A percentile compares a stretch with the other conserved stretches of the same genome.
phyloP scores from a whole-genome alignment of 1,284 basidiomycete genomes.

The Ustilago hordei region DNA sequence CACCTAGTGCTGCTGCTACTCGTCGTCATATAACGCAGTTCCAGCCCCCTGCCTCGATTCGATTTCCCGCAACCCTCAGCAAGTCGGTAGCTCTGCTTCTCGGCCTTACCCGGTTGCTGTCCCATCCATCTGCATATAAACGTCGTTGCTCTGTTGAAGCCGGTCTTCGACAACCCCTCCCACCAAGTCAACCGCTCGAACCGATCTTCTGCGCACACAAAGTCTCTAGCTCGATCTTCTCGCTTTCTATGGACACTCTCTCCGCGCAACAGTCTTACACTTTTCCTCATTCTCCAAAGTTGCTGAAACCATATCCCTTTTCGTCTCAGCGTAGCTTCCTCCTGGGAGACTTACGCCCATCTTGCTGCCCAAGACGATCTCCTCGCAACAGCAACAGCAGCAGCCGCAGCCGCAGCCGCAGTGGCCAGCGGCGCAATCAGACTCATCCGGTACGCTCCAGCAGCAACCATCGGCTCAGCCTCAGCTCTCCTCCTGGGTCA shows the following conservation, averaged over 20 bases:
- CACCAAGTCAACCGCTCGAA: neutral
- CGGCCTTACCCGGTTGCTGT: neutral
- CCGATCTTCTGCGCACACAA: neutral
- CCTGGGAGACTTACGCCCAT: conserved; percentile 21
- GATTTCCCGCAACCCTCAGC: neutral
- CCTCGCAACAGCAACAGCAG: conserved; percentile 34
- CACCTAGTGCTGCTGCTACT: neutral
- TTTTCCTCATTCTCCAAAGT: neutral
- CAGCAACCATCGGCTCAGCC: conserved; percentile 9
- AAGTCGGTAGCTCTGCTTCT: conserved; percentile 3
- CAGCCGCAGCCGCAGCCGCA: conserved; percentile 33
- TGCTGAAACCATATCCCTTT: neutral
- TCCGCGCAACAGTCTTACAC: neutral
- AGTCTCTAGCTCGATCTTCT: neutral
- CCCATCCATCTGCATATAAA: conserved; percentile 1
- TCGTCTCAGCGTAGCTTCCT: conserved; percentile 31
- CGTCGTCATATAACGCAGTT: neutral
- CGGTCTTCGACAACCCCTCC: conserved; percentile 28
- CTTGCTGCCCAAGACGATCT: conserved; percentile 37
- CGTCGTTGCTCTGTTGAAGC: conserved; percentile 21
- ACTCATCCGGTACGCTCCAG: conserved; percentile 15
- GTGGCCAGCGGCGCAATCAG: conserved; percentile 32
- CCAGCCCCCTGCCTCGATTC: neutral
- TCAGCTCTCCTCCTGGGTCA: conserved; percentile 12
- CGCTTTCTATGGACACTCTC: too few relatives aligned